Percentiles rank a stretch among this genome's conserved stretches.
phyloP scores from a whole-genome alignment of 169 alveolate species.

The Perkinsus olseni region DNA sequence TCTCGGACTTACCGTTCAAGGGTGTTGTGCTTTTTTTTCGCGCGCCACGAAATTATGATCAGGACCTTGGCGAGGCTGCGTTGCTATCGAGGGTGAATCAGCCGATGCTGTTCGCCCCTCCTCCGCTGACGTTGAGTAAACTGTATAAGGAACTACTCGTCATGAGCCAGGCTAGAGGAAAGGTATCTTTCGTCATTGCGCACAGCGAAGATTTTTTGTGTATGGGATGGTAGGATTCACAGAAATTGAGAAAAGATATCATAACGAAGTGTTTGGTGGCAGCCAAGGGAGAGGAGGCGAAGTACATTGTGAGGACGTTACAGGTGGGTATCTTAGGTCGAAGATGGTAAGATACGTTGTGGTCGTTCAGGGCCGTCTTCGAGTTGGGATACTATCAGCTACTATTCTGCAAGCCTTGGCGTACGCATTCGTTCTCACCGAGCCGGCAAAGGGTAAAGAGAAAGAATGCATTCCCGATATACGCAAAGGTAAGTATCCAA shows the following conservation, averaged over 20 bases:
- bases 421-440: conserved; percentile 58
- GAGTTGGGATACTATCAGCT: conserved; percentile 88
- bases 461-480: not conserved
- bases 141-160: not conserved
- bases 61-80: not conserved
- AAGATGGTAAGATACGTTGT: not conserved
- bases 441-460: conserved; percentile 19
- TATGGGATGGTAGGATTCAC: not conserved
- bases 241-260: not conserved
- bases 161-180: not conserved
- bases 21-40: too few species aligned
- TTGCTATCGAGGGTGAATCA: not conserved
- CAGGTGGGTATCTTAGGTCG: not conserved
- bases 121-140: not conserved
- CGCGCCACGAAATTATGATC: not conserved
- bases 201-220: not conserved
- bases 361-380: conserved; percentile 29
- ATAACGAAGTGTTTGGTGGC: not conserved
- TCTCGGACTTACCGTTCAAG: too few species aligned
- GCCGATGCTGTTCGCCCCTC: not conserved
- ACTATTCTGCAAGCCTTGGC: conserved; percentile 79
- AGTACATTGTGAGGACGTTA: conserved; percentile 84
- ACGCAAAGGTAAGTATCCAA: not conserved
- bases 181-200: not conserved
- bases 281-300: conserved; percentile 17